Evolutionary conservation across 2,329 filamentous ascomycete species (phyloP), one percentile per base, ranked within the genome.

Genomic region (Albifimbria verrucaria): DNA sequence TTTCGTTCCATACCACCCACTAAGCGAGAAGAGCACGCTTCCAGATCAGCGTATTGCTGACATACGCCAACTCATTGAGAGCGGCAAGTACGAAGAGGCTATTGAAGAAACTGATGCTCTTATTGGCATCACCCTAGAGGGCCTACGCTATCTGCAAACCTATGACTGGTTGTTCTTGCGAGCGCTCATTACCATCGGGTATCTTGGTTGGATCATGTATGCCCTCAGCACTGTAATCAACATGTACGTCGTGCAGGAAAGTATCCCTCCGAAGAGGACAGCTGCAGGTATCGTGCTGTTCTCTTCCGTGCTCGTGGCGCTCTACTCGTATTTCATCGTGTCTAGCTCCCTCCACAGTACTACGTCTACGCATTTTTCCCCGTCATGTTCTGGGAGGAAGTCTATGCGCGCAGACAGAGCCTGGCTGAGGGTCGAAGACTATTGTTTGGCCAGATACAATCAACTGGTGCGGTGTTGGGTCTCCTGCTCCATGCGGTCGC

Each of bases 111-210:
- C 90, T 1, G 85, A 88, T 42, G 82, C 85, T 24, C 77, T 99
- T 15, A 89, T 97, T 55, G 81, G 88, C 54, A 74, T 90, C 49
- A 88, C 85, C 2, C 79, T 99, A 1, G 82, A 91, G 56, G 94
- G 94, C 7, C 76, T 99, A 55, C 84, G 94, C 49, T 99, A 99
- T 68, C 80, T 99, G 23, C 94, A 99, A 71, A 99, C 92, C 0
- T 99, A 99, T 64, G 94, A 99, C 73, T 99, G 94, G 94, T 79
- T 99, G 2, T 99, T 99, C 72, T 75, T 99, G 32, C 82, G 94
- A 55, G 88, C 90, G 2, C 78, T 99, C 48, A 88, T 99, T 55
- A 97, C 94, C 2, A 68, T 89, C 12, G 94, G 94, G 18, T 99
- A 97, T 65, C 74, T 97, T 7, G 94, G 94, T 20, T 99, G 93